Conservation (phyloP, 352 stramenopile species). For the Globisporangium echinulatum region DNA sequence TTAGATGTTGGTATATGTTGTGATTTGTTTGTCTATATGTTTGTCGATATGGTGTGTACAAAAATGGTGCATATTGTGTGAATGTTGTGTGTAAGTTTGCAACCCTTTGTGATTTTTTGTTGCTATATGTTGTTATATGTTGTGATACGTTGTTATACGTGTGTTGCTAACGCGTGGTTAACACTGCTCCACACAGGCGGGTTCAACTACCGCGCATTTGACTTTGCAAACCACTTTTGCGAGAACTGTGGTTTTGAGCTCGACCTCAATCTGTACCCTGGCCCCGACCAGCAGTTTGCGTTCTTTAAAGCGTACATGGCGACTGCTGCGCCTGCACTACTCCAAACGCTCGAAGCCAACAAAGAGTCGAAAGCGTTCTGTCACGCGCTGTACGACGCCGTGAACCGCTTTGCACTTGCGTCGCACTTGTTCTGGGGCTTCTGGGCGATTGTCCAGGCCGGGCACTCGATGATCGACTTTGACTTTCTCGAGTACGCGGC, state of each 20-base stretch:
- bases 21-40: neutral
- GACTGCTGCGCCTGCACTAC: constrained; percentile 49
- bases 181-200: constrained; percentile 25
- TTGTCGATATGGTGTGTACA: neutral
- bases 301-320: constrained; percentile 88
- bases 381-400: constrained; percentile 71
- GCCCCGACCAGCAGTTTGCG: constrained; percentile 66
- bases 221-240: constrained; percentile 95
- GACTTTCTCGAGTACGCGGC: constrained; percentile 83
- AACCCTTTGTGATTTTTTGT: neutral
- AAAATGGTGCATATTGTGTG: no score
- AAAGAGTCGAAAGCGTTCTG: constrained; percentile 80
- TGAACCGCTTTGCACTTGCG: constrained; percentile 85
- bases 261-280: constrained; percentile 82
- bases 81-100: no score
- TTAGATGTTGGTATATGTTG: neutral
- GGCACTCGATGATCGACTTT: constrained; percentile 88
- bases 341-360: constrained; percentile 59
- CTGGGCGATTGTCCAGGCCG: constrained; percentile 91
- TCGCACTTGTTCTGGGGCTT: constrained; percentile 93
- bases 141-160: neutral
- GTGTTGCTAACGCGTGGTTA: no score
- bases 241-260: constrained; percentile 93
- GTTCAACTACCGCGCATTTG: constrained; percentile 91
- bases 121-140: neutral